phyloP scores from a whole-genome alignment of 208 protist species.

The Trypanosomatidae sp. region DNA sequence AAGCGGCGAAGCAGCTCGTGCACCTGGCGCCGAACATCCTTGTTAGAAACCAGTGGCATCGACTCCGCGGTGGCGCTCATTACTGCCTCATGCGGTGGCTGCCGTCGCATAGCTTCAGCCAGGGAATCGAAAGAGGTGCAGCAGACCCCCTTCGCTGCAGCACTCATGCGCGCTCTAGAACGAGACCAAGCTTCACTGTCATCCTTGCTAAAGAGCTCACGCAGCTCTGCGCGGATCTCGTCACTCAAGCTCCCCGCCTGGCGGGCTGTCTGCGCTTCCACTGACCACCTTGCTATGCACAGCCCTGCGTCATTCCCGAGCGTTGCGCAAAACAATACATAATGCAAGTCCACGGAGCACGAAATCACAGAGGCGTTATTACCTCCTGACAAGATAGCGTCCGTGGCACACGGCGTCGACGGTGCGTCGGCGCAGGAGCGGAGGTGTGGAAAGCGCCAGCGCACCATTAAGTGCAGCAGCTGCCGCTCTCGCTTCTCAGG shows the following conservation, averaged over 20 bases:
- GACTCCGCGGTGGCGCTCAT: not conserved
- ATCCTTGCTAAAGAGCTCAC: not conserved
- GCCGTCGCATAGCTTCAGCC: conserved; percentile 10
- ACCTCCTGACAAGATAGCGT: conserved; percentile 7
- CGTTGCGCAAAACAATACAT: conserved; percentile 37
- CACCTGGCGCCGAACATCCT: conserved; percentile 61
- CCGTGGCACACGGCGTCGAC: not conserved
- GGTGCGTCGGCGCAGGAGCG: conserved; percentile 24
- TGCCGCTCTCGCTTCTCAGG: conserved; percentile 17
- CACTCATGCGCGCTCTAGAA: not conserved
- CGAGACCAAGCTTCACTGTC: not conserved
- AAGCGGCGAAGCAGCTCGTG: conserved; percentile 68
- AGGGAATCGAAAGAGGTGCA: conserved; percentile 19
- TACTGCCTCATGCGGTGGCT: not conserved
- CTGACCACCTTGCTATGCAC: conserved; percentile 35
- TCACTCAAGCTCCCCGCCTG: conserved; percentile 7
- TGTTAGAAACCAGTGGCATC: conserved; percentile 36
- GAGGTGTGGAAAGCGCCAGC: conserved; percentile 44
- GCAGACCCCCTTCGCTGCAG: conserved; percentile 7
- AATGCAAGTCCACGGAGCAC: conserved; percentile 30
- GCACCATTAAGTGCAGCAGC: conserved; percentile 34
- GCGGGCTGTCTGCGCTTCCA: conserved; percentile 15
- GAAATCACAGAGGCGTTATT: conserved; percentile 4
- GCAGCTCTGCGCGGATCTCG: conserved; percentile 4
- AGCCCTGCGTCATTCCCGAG: conserved; percentile 33